Conservation (phyloP, 495 filamentous ascomycete genomes). For the Talaromyces wortmannii region DNA sequence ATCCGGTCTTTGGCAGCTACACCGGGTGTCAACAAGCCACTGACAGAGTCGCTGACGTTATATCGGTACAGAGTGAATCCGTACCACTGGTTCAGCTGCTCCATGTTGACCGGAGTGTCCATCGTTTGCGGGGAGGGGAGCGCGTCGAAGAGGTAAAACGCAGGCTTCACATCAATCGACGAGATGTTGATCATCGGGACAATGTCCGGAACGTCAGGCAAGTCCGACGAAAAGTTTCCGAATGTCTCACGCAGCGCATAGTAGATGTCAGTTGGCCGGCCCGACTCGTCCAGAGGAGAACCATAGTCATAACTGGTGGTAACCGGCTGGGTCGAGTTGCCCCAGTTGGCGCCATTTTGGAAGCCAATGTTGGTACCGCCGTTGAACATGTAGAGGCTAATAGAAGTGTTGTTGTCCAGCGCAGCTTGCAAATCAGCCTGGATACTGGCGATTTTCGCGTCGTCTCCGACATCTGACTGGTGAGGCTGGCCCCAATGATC, state of each 20-base stretch:
- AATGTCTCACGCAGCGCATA: constrained; percentile 26
- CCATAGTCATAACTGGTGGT: constrained; percentile 42
- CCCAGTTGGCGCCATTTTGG: constrained; percentile 35
- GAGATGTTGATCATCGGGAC: constrained; percentile 22
- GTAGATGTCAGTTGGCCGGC: constrained; percentile 35
- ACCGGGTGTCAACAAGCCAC: constrained; percentile 24
- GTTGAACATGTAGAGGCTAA: constrained; percentile 43
- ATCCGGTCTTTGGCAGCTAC: constrained; percentile 33
- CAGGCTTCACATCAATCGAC: constrained; percentile 16
- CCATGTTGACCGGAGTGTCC: constrained; percentile 24
- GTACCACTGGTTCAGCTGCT: constrained; percentile 29
- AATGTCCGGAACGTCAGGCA: constrained; percentile 20
- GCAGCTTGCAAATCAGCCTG: constrained; percentile 29
- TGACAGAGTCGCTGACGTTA: constrained; percentile 10
- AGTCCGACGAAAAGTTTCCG: constrained; percentile 17
- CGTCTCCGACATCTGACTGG: constrained; percentile 16
- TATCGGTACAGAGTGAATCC: constrained; percentile 36
- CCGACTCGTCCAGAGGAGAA: constrained; percentile 38
- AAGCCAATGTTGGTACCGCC: constrained; percentile 41
- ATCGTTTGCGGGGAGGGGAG: constrained; percentile 8
- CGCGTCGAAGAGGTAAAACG: constrained; percentile 18
- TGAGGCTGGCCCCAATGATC: constrained; percentile 30
- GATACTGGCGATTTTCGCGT: constrained; percentile 6
- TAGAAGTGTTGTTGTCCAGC: constrained; percentile 27
- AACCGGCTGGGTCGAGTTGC: constrained; percentile 20